Percentiles rank a stretch among this genome's conserved stretches.
These are phyloP conservation scores for Solanum piurae DNA, from an alignment of 257 asterid species.

Conservation along the genomic window DNA sequence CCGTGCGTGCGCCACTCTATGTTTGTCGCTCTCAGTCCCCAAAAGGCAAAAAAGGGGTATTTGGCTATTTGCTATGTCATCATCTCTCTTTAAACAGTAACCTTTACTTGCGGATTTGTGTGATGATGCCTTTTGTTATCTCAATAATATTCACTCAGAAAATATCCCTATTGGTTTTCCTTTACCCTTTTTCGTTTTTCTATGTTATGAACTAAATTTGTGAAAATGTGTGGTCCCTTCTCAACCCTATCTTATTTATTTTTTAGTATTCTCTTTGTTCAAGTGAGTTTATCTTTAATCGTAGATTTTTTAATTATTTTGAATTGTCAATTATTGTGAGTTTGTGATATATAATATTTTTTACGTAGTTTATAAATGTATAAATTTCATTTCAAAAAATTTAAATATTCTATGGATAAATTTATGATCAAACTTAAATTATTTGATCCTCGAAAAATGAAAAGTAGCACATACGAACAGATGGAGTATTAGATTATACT, in stretches of 20 bases:
- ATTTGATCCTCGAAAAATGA: too few species aligned
- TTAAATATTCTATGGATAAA: rapidly evolving
- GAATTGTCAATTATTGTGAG: too few species aligned
- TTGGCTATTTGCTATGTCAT: background rate
- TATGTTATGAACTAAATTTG: background rate
- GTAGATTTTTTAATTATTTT: too few species aligned
- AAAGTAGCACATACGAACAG: too few species aligned
- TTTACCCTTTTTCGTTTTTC: background rate
- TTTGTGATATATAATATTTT: too few species aligned
- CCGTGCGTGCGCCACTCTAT: background rate
- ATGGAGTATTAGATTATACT: background rate
- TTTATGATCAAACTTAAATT: too few species aligned
- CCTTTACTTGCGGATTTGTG: background rate
- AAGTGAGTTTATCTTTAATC: too few species aligned
- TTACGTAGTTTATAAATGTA: too few species aligned
- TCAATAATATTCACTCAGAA: background rate
- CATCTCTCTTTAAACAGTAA: background rate
- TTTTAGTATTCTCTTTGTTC: too few species aligned
- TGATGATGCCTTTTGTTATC: background rate
- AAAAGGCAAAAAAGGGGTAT: background rate
- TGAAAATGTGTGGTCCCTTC: background rate
- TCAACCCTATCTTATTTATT: background rate
- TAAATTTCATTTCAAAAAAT: rapidly evolving
- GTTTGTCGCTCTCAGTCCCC: background rate
- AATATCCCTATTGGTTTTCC: background rate